phyloP scores from a whole-genome alignment of 225 moss, liverwort and hornwort species.

The Antitrichia curtipendula region DNA sequence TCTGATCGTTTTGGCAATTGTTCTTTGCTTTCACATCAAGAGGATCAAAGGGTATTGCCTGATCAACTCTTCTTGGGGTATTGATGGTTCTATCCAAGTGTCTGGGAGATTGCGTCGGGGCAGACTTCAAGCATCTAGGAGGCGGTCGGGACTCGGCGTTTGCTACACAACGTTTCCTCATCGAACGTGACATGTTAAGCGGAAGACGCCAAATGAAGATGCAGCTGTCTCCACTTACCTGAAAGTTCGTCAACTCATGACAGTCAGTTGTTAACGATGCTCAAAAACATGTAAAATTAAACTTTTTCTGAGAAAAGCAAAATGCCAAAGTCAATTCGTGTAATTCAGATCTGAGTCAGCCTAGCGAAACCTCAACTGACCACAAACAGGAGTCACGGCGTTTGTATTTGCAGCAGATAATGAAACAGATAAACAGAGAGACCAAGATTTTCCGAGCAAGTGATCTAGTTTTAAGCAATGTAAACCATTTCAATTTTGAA shows the following conservation, averaged over 20 bases:
- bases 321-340: not conserved
- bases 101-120: slow-evolving; percentile 16
- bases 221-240: slow-evolving; percentile 83
- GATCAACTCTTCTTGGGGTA: slow-evolving; percentile 10
- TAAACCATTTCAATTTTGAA: not conserved
- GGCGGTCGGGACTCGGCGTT: slow-evolving; percentile 35
- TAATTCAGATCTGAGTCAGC: not conserved
- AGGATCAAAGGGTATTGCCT: slow-evolving; percentile 17
- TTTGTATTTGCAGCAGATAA: not conserved
- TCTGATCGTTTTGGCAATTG: not conserved
- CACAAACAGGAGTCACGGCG: not conserved
- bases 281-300: not conserved
- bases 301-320: not conserved
- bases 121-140: slow-evolving; percentile 34
- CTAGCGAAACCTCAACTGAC: not conserved
- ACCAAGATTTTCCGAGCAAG: not conserved
- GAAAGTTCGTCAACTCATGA: not conserved
- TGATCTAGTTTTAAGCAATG: not conserved
- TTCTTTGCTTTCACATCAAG: slow-evolving; percentile 32
- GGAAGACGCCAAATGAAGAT: slow-evolving; percentile 80
- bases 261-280: not conserved
- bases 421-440: not conserved
- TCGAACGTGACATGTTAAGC: slow-evolving; percentile 44
- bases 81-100: not conserved
- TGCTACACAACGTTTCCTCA: slow-evolving; percentile 51